Conservation (phyloP, 495 filamentous ascomycete species). For the Lepraria neglecta region DNA sequence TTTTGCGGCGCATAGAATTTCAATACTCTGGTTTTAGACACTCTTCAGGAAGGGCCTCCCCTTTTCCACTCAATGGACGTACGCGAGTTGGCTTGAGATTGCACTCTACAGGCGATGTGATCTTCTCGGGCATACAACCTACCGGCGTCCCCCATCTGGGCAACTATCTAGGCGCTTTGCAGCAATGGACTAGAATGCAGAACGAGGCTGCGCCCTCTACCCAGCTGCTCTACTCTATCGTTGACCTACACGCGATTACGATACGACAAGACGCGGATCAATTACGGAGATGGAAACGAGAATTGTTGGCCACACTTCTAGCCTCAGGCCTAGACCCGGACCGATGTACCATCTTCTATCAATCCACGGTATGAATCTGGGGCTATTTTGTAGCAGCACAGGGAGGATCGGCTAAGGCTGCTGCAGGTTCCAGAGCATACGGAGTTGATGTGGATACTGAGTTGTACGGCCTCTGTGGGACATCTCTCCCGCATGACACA, state of each 20-base stretch:
- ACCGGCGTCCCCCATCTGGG: constrained; percentile 94
- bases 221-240: constrained; percentile 73
- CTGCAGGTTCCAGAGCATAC: constrained; percentile 65
- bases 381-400: neutral
- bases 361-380: constrained; percentile 52
- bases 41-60: neutral
- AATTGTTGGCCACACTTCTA: constrained; percentile 72
- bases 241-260: constrained; percentile 91
- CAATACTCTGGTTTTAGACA: neutral
- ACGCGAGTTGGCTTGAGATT: neutral
- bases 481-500: constrained; percentile 94
- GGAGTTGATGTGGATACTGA: constrained; percentile 94
- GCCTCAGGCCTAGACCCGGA: constrained; percentile 77
- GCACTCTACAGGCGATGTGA: constrained; percentile 33
- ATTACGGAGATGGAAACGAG: constrained; percentile 56
- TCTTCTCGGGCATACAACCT: constrained; percentile 97
- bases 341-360: constrained; percentile 74
- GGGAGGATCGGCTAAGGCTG: neutral
- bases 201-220: constrained; percentile 48
- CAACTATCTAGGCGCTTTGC: constrained; percentile 91
- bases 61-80: too few species aligned
- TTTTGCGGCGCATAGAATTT: neutral
- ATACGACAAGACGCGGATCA: constrained; percentile 53
- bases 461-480: constrained; percentile 80
- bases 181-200: constrained; percentile 77